These are phyloP conservation scores for Colletotrichum trifolii DNA, from an alignment of 2,329 filamentous ascomycete species.

Conservation along the genomic window DNA sequence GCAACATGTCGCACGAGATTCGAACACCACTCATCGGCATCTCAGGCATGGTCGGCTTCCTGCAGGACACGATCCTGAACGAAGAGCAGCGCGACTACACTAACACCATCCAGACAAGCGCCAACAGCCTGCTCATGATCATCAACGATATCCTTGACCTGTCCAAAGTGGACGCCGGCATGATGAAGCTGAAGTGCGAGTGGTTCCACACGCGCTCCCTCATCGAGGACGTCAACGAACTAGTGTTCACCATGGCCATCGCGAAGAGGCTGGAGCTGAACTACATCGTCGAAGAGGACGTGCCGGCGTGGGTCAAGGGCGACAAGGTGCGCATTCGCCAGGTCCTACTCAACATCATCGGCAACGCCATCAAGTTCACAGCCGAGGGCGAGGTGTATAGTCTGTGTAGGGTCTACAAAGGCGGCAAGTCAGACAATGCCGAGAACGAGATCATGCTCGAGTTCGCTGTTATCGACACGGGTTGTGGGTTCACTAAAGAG, in stretches of 20 bases:
- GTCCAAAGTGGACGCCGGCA: constrained; percentile 95
- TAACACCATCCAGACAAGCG: constrained; percentile 95
- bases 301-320: constrained; percentile 91
- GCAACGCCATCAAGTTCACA: constrained; percentile 98
- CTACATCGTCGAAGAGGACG: constrained; percentile 89
- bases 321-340: constrained; percentile 95
- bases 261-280: constrained; percentile 95
- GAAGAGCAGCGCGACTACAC: constrained; percentile 94
- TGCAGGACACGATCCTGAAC: constrained; percentile 89
- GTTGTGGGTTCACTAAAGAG: constrained; percentile 87
- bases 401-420: constrained; percentile 74
- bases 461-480: constrained; percentile 93
- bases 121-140: constrained; percentile 90
- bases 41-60: constrained; percentile 94
- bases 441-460: constrained; percentile 81
- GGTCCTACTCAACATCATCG: constrained; percentile 95
- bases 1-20: constrained; percentile 99
- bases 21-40: constrained; percentile 95
- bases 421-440: constrained; percentile 39
- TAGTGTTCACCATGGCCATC: constrained; percentile 93
- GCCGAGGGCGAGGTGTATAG: constrained; percentile 91
- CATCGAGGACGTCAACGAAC: constrained; percentile 97
- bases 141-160: constrained; percentile 98
- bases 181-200: constrained; percentile 93
- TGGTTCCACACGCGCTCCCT: constrained; percentile 95